Percentiles rank a stretch among this genome's conserved stretches.
phyloP scores from a whole-genome alignment of 305 asterid genomes.

The Fraxinus angustifolia region DNA sequence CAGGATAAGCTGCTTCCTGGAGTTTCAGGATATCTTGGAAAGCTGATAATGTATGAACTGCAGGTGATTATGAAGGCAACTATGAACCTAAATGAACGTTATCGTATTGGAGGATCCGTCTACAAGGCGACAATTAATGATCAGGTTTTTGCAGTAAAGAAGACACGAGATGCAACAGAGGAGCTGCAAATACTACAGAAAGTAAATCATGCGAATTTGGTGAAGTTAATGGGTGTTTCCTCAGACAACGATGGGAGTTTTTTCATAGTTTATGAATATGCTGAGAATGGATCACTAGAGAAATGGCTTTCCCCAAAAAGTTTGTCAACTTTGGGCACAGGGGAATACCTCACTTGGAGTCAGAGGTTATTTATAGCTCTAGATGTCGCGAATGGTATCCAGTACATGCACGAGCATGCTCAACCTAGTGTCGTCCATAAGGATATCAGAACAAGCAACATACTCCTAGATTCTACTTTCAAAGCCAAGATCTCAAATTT shows the following conservation, averaged over 20 bases:
- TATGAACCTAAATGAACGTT: constrained; percentile 43
- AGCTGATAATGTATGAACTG: constrained; percentile 49
- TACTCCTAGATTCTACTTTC: constrained; percentile 64
- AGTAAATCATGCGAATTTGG: constrained; percentile 64
- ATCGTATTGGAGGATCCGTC: constrained; percentile 56
- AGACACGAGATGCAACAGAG: constrained; percentile 48
- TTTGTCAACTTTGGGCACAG: constrained; percentile 24
- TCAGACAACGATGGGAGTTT: constrained; percentile 43
- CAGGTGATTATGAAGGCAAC: constrained; percentile 66
- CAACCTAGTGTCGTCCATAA: constrained; percentile 69
- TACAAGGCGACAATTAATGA: constrained; percentile 49
- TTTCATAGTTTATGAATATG: constrained; percentile 58
- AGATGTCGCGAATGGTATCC: constrained; percentile 77
- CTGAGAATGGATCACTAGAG: constrained; percentile 62
- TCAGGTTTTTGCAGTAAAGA: constrained; percentile 57
- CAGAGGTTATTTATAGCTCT: constrained; percentile 59
- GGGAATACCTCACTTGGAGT: constrained; percentile 42
- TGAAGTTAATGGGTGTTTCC: constrained; percentile 65
- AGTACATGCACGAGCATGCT: constrained; percentile 74
- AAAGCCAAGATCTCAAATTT: constrained; percentile 66
- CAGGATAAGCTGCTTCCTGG: constrained; percentile 73
- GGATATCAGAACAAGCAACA: constrained; percentile 53
- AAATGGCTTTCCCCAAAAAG: constrained; percentile 43
- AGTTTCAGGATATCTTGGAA: constrained; percentile 70
- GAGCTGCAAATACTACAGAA: constrained; percentile 63